Evolutionary conservation across 2,329 filamentous ascomycete genomes (phyloP).

Genomic region (Fusarium dlaminii): DNA sequence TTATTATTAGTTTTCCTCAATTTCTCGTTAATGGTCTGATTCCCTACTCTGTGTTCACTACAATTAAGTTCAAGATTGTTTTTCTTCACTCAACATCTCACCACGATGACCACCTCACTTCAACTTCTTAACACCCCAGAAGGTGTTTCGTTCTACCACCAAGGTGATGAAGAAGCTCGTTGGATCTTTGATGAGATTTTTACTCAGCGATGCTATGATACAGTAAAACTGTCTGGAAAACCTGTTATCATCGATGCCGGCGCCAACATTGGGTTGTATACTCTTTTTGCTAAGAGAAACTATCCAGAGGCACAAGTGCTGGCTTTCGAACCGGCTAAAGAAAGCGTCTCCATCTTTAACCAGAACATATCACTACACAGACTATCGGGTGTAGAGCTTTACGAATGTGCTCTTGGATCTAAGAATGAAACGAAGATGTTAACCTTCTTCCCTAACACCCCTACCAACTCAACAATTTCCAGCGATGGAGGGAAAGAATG

Average conservation of each 20-base stretch:
- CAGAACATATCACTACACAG: background rate
- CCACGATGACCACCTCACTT: background rate
- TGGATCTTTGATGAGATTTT: background rate
- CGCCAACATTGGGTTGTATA: background rate
- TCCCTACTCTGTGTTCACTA: background rate
- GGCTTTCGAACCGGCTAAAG: background rate
- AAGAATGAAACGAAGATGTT: background rate
- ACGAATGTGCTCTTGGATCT: background rate
- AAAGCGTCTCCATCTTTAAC: background rate
- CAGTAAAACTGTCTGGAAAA: background rate
- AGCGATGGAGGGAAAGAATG: background rate
- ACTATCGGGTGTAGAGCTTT: background rate
- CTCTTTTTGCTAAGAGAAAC: background rate
- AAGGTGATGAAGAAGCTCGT: background rate
- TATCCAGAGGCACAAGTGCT: background rate
- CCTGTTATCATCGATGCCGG: background rate
- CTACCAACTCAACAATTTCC: background rate
- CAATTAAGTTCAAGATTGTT: background rate
- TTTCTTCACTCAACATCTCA: background rate
- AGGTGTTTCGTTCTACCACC: background rate
- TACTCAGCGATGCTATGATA: background rate
- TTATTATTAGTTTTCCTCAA: background rate
- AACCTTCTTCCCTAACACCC: background rate
- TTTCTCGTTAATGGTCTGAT: fast-evolving
- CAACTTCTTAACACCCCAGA: background rate